Evolutionary conservation across 2,329 filamentous ascomycete genomes (phyloP), one percentile per base, ranked within the genome.

Genomic region (Parafenestella ontariensis): DNA sequence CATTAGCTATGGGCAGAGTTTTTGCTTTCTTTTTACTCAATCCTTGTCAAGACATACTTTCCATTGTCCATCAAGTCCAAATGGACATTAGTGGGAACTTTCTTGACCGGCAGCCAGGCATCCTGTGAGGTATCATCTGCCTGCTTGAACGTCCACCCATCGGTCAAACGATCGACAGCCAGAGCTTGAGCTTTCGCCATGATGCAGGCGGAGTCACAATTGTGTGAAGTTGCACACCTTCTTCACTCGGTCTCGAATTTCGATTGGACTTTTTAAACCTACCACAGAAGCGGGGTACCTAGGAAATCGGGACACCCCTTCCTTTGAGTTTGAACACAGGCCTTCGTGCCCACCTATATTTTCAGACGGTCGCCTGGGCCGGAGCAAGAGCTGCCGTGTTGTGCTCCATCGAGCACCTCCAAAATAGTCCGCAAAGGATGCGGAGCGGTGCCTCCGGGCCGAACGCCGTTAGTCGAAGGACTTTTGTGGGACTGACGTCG

Each of bases 41-140:
- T 6, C 5, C 10, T 8, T 11, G 7, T 48, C 36, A 7, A 21
- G 8, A 74, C 75, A 55, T 71, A 81, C 79, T 76, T 78, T 49
- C 75, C 72, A 65, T 81, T 71, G 51, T 77, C 76, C 31, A 82
- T 76, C 49, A 81, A 66, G 54, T 82, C 79, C 43, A 81, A 64
- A 58, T 82, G 79, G 21, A 81, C 75, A 62, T 80, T 81, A 1
- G 79, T 81, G 5, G 79, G 79, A 6, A 82, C 78, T 40, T 62
- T 70, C 40, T 75, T 72, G 31, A 79, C 78, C 2, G 78, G 68
- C 40, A 81, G 65, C 79, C 79, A 82, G n/a, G 65, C 67, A 59
- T 71, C 54, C 29, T 79, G 66, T 18, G 71, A 65, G 3, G 64
- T 57, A 52, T 79, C 72, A 51, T 78, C 73, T 15, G 75, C 72